Evolutionary conservation across 2,329 filamentous ascomycete species (phyloP).

Genomic region (Pezicula carpinea): DNA sequence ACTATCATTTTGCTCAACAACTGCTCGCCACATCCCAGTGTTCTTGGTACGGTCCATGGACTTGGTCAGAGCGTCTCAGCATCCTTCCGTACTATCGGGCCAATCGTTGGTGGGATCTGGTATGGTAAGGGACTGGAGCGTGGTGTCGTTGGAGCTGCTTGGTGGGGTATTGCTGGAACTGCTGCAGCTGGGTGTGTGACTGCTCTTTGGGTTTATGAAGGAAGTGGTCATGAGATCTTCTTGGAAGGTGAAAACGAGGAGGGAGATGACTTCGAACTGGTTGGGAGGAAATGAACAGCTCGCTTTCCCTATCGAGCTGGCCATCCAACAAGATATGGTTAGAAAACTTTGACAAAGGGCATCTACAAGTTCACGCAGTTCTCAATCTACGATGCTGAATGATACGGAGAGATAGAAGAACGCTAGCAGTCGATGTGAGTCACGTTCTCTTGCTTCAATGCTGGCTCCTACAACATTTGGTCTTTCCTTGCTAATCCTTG

Average conservation of each 20-base stretch:
- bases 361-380: no score
- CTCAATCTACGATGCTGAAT: no score
- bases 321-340: no score
- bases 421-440: no score
- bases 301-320: no score
- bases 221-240: slow-evolving; percentile 56
- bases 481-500: no score
- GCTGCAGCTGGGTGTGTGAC: slow-evolving; percentile 52
- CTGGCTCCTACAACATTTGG: no score
- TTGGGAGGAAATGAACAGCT: background rate
- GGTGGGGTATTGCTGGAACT: slow-evolving; percentile 50
- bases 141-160: slow-evolving; percentile 50
- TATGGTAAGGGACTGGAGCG: slow-evolving; percentile 47
- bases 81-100: slow-evolving; percentile 50
- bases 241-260: slow-evolving; percentile 38
- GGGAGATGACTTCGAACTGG: slow-evolving; percentile 1
- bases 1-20: slow-evolving; percentile 58
- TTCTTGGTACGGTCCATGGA: slow-evolving; percentile 55
- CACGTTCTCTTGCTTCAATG: no score
- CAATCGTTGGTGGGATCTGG: slow-evolving; percentile 48
- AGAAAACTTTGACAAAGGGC: no score
- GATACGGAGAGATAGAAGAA: no score
- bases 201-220: slow-evolving; percentile 59
- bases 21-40: slow-evolving; percentile 48
- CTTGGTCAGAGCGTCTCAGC: slow-evolving; percentile 51